Evolutionary conservation across 441 rosid genomes (phyloP).

Genomic region (Euphorbia celastroides): DNA sequence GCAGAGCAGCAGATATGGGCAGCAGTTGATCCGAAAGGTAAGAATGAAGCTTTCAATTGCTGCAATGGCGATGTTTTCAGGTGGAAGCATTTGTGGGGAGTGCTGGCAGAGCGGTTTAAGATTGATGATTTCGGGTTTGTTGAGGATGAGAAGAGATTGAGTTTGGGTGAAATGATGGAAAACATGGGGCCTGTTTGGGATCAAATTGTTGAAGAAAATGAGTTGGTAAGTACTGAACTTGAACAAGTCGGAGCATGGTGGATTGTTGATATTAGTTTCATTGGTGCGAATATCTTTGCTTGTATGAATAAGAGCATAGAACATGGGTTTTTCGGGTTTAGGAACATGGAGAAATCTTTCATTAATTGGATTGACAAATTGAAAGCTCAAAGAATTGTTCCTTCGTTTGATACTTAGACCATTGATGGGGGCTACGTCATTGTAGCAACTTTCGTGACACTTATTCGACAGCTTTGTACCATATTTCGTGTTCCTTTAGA

Average conservation of each 20-base stretch:
- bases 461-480: too few species aligned
- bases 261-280: conserved; percentile 34
- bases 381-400: conserved; percentile 60
- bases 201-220: conserved; percentile 58
- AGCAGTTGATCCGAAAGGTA: conserved; percentile 43
- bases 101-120: conserved; percentile 58
- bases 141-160: conserved; percentile 28
- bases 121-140: conserved; percentile 58
- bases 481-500: too few species aligned
- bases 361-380: conserved; percentile 55
- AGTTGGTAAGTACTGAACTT: conserved; percentile 38
- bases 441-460: too few species aligned
- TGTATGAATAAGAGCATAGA: conserved; percentile 76
- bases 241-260: conserved; percentile 48
- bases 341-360: conserved; percentile 56
- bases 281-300: neutral
- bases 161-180: conserved; percentile 50
- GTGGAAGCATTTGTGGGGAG: conserved; percentile 73
- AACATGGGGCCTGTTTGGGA: conserved; percentile 58
- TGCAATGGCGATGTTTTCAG: conserved; percentile 56
- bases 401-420: conserved; percentile 26
- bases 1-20: conserved; percentile 81
- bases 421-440: too few species aligned
- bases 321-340: conserved; percentile 64
- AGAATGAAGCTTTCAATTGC: conserved; percentile 59